Evolutionary conservation across 805 yeast genomes (phyloP), one percentile per base, ranked within the genome.

Genomic region (Teunomyces aglyptinius): DNA sequence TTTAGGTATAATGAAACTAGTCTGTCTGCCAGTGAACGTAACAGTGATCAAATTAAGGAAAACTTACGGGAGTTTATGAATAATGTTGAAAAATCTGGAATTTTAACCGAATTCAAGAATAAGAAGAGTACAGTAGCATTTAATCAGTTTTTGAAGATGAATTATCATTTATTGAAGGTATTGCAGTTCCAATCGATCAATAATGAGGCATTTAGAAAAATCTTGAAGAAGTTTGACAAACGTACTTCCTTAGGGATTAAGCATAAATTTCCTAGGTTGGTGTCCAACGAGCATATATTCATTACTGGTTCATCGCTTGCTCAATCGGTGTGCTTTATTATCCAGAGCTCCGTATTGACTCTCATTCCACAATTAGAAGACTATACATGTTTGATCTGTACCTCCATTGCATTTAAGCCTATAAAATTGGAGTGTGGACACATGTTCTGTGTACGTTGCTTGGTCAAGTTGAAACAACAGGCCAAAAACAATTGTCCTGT

Each of bases 331-430:
- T 82, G 85, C 56, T 72, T 65, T 31, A 72, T 83, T 24, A 80
- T 86, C 28, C 76, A 83, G 26, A 70, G 69, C 19, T 71, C 80
- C 20, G 62, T 86, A 13, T 61, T 86, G 31, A 72, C 76, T 24
- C 62, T 86, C 1, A 67, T 85, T 1, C 94, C 94, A 1, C 91
- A 85, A 59, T 64, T 86, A 4, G 91, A 86, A 41, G 92, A 86
- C 59, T 86, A 85, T 56, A 68, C 80, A 1, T 86, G 94, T 58
- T 89, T 91, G 1, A 80, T 86, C 7, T 86, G 94, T 59, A 76
- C 79, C 60, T 73, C 79, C 2, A 74, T 86, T 39, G 89, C 90
- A 0, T 86, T 76, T 65, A 83, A 85, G 55, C 94, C 94, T 2
- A 82, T 86, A 41, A 65, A 82, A 41, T 66, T 86, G 12, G 65